These are phyloP conservation scores for Leccinum sublutescens DNA, from an alignment of 768 basidiomycete species.

Conservation along the genomic window DNA sequence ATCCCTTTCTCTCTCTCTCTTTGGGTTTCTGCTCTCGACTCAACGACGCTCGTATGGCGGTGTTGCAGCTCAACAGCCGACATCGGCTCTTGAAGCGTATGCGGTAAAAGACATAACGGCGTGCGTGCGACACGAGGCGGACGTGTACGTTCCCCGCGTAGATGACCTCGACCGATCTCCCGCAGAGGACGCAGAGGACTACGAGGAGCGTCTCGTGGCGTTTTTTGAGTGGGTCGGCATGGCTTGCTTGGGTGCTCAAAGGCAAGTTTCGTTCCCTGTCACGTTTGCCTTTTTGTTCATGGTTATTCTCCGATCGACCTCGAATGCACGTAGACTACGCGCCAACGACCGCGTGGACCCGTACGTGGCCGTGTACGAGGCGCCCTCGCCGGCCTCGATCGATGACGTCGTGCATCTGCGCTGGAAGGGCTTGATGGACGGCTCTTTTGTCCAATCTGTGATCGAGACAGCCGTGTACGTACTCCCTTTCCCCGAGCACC, in stretches of 20 bases:
- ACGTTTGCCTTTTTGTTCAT: no score
- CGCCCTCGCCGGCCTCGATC: conserved; percentile 44
- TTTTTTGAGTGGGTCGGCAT: conserved; percentile 77
- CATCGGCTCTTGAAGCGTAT: not conserved
- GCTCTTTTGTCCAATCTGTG: conserved; percentile 51
- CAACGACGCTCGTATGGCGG: not conserved
- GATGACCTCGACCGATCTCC: conserved; percentile 27
- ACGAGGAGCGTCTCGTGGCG: conserved; percentile 38
- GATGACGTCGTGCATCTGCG: conserved; percentile 52
- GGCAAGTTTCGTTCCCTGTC: conserved; percentile 38
- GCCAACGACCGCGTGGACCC: conserved; percentile 67
- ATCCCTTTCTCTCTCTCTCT: not conserved
- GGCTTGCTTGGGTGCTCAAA: conserved; percentile 62
- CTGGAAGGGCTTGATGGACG: conserved; percentile 60
- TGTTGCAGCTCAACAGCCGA: not conserved
- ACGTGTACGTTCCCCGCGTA: conserved; percentile 43
- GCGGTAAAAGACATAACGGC: conserved; percentile 20
- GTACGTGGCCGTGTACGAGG: conserved; percentile 64
- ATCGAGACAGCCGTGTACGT: conserved; percentile 44
- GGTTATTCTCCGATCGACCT: not conserved
- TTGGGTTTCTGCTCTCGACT: not conserved
- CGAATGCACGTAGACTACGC: conserved; percentile 41
- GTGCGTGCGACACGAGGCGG: conserved; percentile 21
- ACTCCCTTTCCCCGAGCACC: not conserved
- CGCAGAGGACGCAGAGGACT: conserved; percentile 43